Base-by-base conservation (phyloP, 805 yeast species). In the Sporopachydermia quercuum region DNA sequence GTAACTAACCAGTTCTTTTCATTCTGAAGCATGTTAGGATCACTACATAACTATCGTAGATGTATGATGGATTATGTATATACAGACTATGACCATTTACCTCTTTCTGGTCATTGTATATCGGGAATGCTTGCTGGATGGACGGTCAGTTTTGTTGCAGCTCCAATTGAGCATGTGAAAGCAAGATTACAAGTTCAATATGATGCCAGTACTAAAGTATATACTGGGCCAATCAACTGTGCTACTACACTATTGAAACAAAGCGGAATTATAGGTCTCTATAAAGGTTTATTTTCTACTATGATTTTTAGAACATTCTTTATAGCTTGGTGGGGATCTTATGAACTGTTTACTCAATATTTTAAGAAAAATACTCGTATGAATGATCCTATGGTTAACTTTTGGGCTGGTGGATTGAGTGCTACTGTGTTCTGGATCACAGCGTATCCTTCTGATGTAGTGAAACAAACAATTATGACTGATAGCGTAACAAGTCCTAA, bases 71-170 rank as follows among this genome's bases (percentile, higher is more conserved):
- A 76, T 15, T 65, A 71, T 46, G 57, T 82, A 13, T 86, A 76
- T 49, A 53, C 62, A 11, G 66, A 76, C n/a, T 68, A 73, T 40
- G 59, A 66, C 17, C 74, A 72, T 51, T 60, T 86, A 44, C 94
- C 94, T 1, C 55, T 85, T 13, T 44, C 68, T 13, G 95, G 94
- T 1, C 85, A 80, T 51, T 65, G 80, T 19, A 56, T 78, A 16
- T 89, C 94, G 1, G 78, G 77, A 0, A 54, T 73, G 19, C 48
- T 69, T 42, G 76, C 91, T 5, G 96, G 96, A 2, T 74, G 79
- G 78, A 86, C 96, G 0, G 96, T 86, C 11, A 77, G 89, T 37
- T 80, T 86, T 61, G 87, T 86, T n/a, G 96, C 96, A 3, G 94
- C 95, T 0, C 96, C 96, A 2, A 79, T 86, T 4, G 96, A 86